Percentiles rank a stretch among this genome's conserved stretches.
Conservation (phyloP, 257 asterid genomes). For the Handroanthus guayacan region DNA sequence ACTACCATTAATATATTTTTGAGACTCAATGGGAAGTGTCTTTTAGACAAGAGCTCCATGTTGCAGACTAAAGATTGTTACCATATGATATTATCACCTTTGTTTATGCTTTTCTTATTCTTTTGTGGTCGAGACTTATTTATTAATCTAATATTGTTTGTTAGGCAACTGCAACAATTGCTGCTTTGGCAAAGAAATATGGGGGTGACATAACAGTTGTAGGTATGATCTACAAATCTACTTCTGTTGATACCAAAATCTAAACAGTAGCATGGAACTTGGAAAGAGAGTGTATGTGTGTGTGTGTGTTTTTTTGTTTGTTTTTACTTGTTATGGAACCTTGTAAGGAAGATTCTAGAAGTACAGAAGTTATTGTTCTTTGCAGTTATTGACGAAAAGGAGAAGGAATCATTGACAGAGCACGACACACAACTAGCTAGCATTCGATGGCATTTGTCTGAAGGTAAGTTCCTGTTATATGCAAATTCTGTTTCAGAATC, state of each 20-base stretch:
- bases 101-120: conserved; percentile 2
- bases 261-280: neutral
- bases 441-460: conserved; percentile 95
- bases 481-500: neutral
- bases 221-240: conserved; percentile 53
- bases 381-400: conserved; percentile 93
- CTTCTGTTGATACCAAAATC: neutral
- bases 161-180: conserved; percentile 87
- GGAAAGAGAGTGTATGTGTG: too few relatives aligned
- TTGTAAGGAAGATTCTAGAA: conserved; percentile 39
- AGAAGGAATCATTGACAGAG: conserved; percentile 72
- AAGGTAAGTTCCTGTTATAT: conserved; percentile 52
- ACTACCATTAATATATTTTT: neutral
- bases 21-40: neutral
- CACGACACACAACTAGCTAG: conserved; percentile 91
- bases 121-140: conserved; percentile 19
- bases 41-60: neutral
- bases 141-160: conserved; percentile 8
- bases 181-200: conserved; percentile 97
- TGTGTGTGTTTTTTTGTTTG: neutral
- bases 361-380: conserved; percentile 37
- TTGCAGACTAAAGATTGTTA: conserved; percentile 14
- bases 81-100: conserved; percentile 13
- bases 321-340: conserved; percentile 19
- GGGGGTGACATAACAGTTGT: conserved; percentile 96